Base-by-base conservation (phyloP, 2,329 filamentous ascomycete species). In the Colletotrichum trifolii region DNA sequence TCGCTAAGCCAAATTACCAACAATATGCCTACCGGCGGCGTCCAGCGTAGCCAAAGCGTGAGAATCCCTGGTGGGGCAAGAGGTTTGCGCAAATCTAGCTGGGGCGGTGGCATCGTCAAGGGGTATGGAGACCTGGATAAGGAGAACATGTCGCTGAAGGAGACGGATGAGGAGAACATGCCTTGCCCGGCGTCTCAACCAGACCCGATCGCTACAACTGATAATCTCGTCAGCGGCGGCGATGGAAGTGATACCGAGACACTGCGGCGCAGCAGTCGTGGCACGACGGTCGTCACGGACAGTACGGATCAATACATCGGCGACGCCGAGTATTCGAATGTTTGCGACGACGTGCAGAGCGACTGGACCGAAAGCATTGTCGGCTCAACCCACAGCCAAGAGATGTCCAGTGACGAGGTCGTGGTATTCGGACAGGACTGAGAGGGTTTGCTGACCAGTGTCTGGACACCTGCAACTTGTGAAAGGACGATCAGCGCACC, bases 1-100 rank as follows among this genome's bases (percentile, higher is more conserved):
- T 97, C 93, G 54, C 87, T 98, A 40, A 96, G 91, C 75, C 93
- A 97, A 78, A 96, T 98, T 71, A 92, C 88, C 58, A 89, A 90
- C 74, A 95, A 96, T 73, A 82, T 87, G 39, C 82, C 88, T 6
- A 80, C 79, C 8, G 85, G 87, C 17, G 88, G 87, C 50, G 83
- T 97, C 69, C 91, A 90, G 79, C 86, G 92, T 66, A 94, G 91
- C 75, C 91, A 94, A 74, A 94, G 91, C 63, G 91, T 93, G 69
- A 89, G 91, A 71, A 87, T 87, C 25, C 83, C 88, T 35, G 80
- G 78, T 5, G 73, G 70, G 39, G 73, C 75, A 1, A 82, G 83
- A 34, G 79, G 81, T 0, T 74, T 87, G 50, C 84, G 91, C 52
- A 93, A 94, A 78, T 81, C 84, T 47, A 93, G 90, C 72, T 93